Conservation (phyloP, 164 flowering plant genomes). For the Platanus orientalis region DNA sequence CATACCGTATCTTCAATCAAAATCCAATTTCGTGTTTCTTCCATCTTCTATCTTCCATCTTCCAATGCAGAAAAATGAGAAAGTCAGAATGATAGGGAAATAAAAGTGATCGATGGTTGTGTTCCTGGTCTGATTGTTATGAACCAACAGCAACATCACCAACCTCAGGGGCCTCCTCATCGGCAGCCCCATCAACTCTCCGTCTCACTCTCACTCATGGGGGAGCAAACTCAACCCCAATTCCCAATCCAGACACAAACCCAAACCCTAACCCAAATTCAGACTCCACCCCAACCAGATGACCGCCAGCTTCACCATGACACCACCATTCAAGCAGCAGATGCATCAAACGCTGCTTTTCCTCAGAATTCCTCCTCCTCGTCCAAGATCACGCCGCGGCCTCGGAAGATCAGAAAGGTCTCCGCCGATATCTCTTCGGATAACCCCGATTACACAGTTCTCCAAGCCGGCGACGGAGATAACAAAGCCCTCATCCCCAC, state of each 20-base stretch:
- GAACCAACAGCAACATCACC: background rate
- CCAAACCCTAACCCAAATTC: constrained; percentile 16
- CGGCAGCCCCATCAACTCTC: background rate
- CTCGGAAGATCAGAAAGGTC: constrained; percentile 68
- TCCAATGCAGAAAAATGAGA: too few relatives aligned
- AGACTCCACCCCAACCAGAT: constrained; percentile 8
- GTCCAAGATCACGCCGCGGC: constrained; percentile 76
- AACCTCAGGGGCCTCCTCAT: background rate
- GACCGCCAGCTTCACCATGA: background rate
- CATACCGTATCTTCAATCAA: too few relatives aligned
- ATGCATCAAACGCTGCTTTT: constrained; percentile 15
- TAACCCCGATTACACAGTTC: background rate
- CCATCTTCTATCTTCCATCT: too few relatives aligned
- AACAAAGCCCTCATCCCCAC: constrained; percentile 3
- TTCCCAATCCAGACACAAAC: constrained; percentile 3
- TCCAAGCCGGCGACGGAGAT: background rate
- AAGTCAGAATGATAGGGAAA: too few relatives aligned
- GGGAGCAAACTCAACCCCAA: constrained; percentile 6
- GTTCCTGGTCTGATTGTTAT: background rate
- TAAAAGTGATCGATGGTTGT: background rate
- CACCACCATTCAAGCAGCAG: constrained; percentile 10
- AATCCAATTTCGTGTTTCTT: too few relatives aligned
- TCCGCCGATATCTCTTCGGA: constrained; percentile 28
- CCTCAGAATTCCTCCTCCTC: constrained; percentile 29
- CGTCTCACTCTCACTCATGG: constrained; percentile 15